phyloP scores from a whole-genome alignment of 2,329 filamentous ascomycete species.

The Curvularia spicifera region DNA sequence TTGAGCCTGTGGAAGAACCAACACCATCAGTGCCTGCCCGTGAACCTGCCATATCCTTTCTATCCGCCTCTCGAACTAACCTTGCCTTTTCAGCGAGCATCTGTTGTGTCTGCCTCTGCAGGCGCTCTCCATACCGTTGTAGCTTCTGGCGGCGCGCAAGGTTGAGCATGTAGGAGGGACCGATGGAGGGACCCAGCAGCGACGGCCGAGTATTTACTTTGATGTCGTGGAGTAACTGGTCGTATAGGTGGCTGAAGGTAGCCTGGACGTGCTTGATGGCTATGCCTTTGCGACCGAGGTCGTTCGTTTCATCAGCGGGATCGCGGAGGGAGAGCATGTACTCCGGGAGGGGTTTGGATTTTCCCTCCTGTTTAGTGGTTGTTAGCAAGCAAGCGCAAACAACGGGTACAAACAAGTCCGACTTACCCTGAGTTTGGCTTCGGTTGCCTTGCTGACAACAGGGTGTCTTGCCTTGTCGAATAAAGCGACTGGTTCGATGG shows the following conservation, averaged over 20 bases:
- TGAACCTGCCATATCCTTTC: background rate
- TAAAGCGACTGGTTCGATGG: slow-evolving; percentile 55
- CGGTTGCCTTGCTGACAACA: slow-evolving; percentile 27
- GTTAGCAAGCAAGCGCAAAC: slow-evolving; percentile 20
- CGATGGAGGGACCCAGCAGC: slow-evolving; percentile 32
- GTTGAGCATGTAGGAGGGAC: slow-evolving; percentile 27
- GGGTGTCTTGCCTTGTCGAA: slow-evolving; percentile 49
- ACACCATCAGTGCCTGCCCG: background rate
- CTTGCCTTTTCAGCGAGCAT: slow-evolving; percentile 20
- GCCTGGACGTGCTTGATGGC: slow-evolving; percentile 59
- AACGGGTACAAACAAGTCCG: background rate
- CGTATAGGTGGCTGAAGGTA: slow-evolving; percentile 46
- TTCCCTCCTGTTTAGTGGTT: slow-evolving; percentile 19
- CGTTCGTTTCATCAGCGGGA: slow-evolving; percentile 63
- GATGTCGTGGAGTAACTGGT: slow-evolving; percentile 22
- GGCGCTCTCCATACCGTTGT: slow-evolving; percentile 18
- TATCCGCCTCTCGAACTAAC: slow-evolving; percentile 19
- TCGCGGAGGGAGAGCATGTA: slow-evolving; percentile 63
- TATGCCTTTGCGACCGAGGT: slow-evolving; percentile 59
- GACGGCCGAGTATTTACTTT: slow-evolving; percentile 24
- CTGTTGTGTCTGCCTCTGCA: slow-evolving; percentile 7
- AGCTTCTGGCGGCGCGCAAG: slow-evolving; percentile 22
- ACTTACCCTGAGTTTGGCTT: slow-evolving; percentile 26
- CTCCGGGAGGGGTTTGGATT: slow-evolving; percentile 23
- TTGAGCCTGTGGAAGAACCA: background rate